A percentile compares a stretch with the other conserved stretches of the same genome.
These are phyloP conservation scores for Neonectria hederae DNA, from an alignment of 2,329 filamentous ascomycete species.

Conservation along the genomic window DNA sequence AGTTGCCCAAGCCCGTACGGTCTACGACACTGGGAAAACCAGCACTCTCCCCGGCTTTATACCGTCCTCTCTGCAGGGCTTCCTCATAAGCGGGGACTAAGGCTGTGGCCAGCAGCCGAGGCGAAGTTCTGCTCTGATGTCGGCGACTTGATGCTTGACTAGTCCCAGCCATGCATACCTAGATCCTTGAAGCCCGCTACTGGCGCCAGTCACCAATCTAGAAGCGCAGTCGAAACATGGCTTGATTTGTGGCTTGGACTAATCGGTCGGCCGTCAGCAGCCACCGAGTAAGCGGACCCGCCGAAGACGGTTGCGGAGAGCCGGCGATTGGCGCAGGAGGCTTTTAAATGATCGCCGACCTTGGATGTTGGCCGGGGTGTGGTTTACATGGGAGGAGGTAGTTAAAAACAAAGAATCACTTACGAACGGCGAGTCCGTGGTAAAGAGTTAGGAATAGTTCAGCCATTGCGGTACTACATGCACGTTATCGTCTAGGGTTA, in stretches of 20 bases:
- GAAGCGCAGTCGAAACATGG: not conserved
- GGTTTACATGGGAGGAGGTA: too few relatives aligned
- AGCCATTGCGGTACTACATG: too few relatives aligned
- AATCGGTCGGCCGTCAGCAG: not conserved
- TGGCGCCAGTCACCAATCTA: not conserved
- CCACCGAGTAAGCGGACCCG: not conserved
- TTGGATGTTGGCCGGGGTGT: too few relatives aligned
- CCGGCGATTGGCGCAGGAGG: not conserved
- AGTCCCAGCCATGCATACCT: not conserved
- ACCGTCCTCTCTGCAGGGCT: not conserved
- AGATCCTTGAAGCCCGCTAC: not conserved
- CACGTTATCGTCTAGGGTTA: too few relatives aligned
- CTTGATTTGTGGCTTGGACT: not conserved
- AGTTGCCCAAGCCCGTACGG: not conserved
- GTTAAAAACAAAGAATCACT: too few relatives aligned
- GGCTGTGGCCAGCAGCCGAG: not conserved
- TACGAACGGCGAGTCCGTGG: too few relatives aligned
- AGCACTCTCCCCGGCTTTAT: not conserved
- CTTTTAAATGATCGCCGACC: not conserved
- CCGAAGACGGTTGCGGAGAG: not conserved
- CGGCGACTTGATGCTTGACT: not conserved
- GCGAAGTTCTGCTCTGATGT: not conserved
- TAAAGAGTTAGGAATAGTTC: too few relatives aligned
- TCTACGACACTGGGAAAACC: not conserved
- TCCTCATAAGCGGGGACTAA: not conserved